Evolutionary conservation across 441 rosid species (phyloP), one percentile per base, ranked within the genome.

Genomic region (Pelargonium myrrhifolium): DNA sequence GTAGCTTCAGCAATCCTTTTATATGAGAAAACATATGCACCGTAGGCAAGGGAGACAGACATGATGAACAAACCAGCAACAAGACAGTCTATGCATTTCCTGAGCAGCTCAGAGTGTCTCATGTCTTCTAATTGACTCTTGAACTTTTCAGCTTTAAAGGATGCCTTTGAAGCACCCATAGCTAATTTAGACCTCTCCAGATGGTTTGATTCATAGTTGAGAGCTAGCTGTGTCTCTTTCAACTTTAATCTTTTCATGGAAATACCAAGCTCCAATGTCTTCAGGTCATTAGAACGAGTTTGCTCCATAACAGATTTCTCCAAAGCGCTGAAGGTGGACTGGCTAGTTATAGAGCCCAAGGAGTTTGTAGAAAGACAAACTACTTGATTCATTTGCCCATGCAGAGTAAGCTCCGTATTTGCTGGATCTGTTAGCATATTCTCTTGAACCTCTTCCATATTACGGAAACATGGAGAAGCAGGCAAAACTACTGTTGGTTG

Each of bases 261-360:
- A 71, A 90, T 80, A 78, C 84, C 71, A 60, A 85, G 85, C 85
- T 90, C 93, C 66, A 83, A 9, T n/a, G 71, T 56, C 83, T 87
- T 90, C 61, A 95, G 84, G 78, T 95, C 87, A 76, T 95, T 92
- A 18, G 87, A 85, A 61, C 95, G 87, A 42, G 83, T 71, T 75
- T 87, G 90, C 79, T 87, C 96, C 61, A 75, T 40, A 49, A 89
- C 28, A 20, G 83, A 87, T 73, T 78, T 85, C 76, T 87, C 88
- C 0, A 81, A 31, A 43, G 77, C 75, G 73, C 79, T 79, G 42
- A 64, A 63, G 68, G 68, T 8, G 18, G 79, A 73, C 45, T 68
- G 78, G 58, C 67, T 74, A 17, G 55, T 39, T 26, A 68, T 65
- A 2, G 84, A 70, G 65, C 76, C 77, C 5, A 64, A 71, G 8